Evolutionary conservation across 2,329 filamentous ascomycete genomes (phyloP).

Genomic region (Aspergillus alliaceus): DNA sequence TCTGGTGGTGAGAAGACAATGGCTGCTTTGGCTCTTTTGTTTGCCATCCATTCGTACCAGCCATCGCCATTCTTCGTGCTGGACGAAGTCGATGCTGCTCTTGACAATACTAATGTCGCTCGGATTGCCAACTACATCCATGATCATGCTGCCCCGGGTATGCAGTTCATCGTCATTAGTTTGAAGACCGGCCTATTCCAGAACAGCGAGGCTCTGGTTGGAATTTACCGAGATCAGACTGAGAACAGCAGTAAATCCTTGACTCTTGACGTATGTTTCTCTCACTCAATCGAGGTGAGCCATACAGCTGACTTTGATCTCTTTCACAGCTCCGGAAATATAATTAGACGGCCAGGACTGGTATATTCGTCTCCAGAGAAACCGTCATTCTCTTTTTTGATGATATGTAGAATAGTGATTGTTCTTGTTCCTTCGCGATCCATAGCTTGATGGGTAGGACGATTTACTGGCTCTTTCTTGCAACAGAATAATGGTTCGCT

Average conservation of each 20-base stretch:
- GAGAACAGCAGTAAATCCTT: slow-evolving; percentile 89
- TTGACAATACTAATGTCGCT: slow-evolving; percentile 97
- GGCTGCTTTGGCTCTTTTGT: slow-evolving; percentile 92
- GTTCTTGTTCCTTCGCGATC: not conserved
- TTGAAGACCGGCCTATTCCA: slow-evolving; percentile 95
- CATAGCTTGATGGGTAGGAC: slow-evolving; percentile 4
- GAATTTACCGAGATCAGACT: slow-evolving; percentile 91
- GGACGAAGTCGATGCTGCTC: slow-evolving; percentile 94
- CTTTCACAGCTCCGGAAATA: slow-evolving; percentile 36
- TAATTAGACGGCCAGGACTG: slow-evolving; percentile 18
- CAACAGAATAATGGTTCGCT: not conserved
- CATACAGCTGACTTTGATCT: slow-evolving; percentile 9
- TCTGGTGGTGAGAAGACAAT: slow-evolving; percentile 99
- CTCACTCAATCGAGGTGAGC: not conserved
- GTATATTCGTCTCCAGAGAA: not conserved
- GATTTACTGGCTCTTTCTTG: not conserved
- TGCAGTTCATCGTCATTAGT: slow-evolving; percentile 99
- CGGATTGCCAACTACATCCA: slow-evolving; percentile 96
- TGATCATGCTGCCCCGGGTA: slow-evolving; percentile 90
- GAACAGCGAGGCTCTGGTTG: slow-evolving; percentile 91
- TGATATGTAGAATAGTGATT: slow-evolving; percentile 12
- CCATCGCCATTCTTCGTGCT: slow-evolving; percentile 96
- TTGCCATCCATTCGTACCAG: slow-evolving; percentile 95
- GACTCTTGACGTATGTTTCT: slow-evolving; percentile 83
- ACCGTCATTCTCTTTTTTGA: not conserved